Percentiles rank a stretch among this genome's conserved stretches.
These are phyloP conservation scores for Pichia eremophila DNA, from an alignment of 805 yeast species.

Conservation along the genomic window DNA sequence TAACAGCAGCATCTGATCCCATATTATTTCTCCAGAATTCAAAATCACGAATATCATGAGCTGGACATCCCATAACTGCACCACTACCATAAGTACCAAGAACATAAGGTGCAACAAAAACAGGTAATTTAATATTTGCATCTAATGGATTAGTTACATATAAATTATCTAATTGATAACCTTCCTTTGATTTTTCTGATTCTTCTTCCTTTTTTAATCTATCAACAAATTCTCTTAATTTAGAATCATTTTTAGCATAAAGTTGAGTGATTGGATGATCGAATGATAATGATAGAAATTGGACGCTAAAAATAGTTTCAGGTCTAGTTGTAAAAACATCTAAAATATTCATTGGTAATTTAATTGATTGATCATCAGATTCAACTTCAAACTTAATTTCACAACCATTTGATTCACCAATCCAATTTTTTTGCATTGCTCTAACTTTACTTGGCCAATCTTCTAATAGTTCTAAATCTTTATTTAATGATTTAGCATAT, in stretches of 20 bases:
- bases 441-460: slow-evolving; percentile 88
- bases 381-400: slow-evolving; percentile 42
- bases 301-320: slow-evolving; percentile 78
- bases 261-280: slow-evolving; percentile 53
- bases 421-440: slow-evolving; percentile 90
- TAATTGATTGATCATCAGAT: slow-evolving; percentile 5
- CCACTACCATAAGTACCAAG: slow-evolving; percentile 78
- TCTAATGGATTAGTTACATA: slow-evolving; percentile 53
- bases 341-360: slow-evolving; percentile 22
- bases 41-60: slow-evolving; percentile 77
- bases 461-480: slow-evolving; percentile 51
- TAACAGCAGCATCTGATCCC: slow-evolving; percentile 32
- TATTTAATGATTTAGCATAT: slow-evolving; percentile 57
- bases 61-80: slow-evolving; percentile 98
- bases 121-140: slow-evolving; percentile 43
- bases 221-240: slow-evolving; percentile 39
- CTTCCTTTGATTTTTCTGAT: slow-evolving; percentile 39
- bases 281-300: slow-evolving; percentile 69
- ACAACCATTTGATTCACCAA: slow-evolving; percentile 79
- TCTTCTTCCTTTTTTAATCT: slow-evolving; percentile 31
- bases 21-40: slow-evolving; percentile 68
- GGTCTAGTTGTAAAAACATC: slow-evolving; percentile 79
- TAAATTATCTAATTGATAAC: slow-evolving; percentile 40
- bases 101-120: slow-evolving; percentile 88
- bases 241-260: slow-evolving; percentile 28